A percentile compares a stretch with the other conserved stretches of the same genome.
Evolutionary conservation across 108 stramenopile genomes (phyloP).

Genomic region (Nitzschia sp.): DNA sequence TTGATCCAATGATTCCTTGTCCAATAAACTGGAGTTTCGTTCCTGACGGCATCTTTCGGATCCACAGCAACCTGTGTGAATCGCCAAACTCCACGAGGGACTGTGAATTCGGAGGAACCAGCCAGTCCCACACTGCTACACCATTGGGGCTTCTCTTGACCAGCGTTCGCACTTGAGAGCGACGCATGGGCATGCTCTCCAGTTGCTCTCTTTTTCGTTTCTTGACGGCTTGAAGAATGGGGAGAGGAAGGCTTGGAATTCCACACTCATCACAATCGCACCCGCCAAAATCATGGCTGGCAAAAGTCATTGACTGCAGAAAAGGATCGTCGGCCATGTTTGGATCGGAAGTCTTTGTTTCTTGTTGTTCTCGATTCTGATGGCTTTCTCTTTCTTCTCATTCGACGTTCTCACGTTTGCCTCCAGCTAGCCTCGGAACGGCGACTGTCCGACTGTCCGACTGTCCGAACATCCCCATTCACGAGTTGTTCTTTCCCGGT

Average conservation of each 20-base stretch:
- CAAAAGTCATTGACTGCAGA: slow-evolving; percentile 58
- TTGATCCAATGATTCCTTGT: slow-evolving; percentile 67
- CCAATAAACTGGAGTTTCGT: slow-evolving; percentile 52
- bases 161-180: slow-evolving; percentile 53
- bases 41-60: slow-evolving; percentile 14
- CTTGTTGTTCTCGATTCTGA: too few species aligned
- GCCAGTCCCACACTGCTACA: slow-evolving; percentile 9
- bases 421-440: too few species aligned
- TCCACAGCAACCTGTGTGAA: slow-evolving; percentile 56
- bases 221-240: slow-evolving; percentile 31
- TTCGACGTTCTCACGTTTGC: too few species aligned
- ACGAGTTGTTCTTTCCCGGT: too few species aligned
- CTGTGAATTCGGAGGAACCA: slow-evolving; percentile 42
- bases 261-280: slow-evolving; percentile 68
- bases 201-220: slow-evolving; percentile 38
- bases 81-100: slow-evolving; percentile 68
- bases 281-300: slow-evolving; percentile 13
- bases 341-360: too few species aligned
- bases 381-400: not conserved
- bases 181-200: slow-evolving; percentile 21
- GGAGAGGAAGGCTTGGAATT: not conserved
- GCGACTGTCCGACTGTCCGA: too few species aligned
- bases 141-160: slow-evolving; percentile 30
- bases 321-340: slow-evolving; percentile 21
- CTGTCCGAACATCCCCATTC: too few species aligned